phyloP scores from a whole-genome alignment of 2,329 filamentous ascomycete species.

The Diaporthe vaccinii region DNA sequence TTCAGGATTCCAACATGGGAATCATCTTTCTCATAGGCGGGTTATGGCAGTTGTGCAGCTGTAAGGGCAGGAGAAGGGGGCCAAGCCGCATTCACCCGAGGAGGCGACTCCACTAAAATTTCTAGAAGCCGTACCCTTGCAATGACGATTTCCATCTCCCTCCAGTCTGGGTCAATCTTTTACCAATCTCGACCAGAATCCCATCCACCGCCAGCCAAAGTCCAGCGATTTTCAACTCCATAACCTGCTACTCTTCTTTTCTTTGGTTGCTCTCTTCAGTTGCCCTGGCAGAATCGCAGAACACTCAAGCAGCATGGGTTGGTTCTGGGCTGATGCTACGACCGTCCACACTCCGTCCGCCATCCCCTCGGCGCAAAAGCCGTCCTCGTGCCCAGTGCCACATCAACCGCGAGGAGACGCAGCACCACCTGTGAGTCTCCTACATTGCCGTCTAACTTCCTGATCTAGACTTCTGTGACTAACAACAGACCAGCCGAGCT shows the following conservation, averaged over 20 bases:
- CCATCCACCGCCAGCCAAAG: not conserved
- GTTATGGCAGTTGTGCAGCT: not conserved
- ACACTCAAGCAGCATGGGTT: constrained; percentile 62
- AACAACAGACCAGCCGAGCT: constrained; percentile 59
- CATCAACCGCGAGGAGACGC: constrained; percentile 45
- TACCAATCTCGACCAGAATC: constrained; percentile 9
- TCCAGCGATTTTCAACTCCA: too few relatives aligned
- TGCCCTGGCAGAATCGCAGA: not conserved
- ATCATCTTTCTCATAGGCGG: not conserved
- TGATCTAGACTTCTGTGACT: constrained; percentile 33
- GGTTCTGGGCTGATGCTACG: constrained; percentile 72
- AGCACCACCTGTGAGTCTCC: constrained; percentile 56
- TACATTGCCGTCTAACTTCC: not conserved
- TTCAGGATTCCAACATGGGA: not conserved
- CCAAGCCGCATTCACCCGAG: constrained; percentile 33
- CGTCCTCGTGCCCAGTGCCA: constrained; percentile 42
- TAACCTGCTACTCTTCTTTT: not conserved
- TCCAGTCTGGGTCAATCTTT: constrained; percentile 35
- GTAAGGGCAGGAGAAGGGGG: not conserved
- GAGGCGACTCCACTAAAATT: constrained; percentile 35
- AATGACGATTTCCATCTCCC: constrained; percentile 31
- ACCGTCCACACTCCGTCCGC: constrained; percentile 44
- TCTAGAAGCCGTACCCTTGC: constrained; percentile 25
- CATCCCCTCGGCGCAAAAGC: constrained; percentile 34
- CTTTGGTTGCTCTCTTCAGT: not conserved